phyloP scores from a whole-genome alignment of 1,284 basidiomycete species.

The Cutaneotrichosporon sp. region DNA sequence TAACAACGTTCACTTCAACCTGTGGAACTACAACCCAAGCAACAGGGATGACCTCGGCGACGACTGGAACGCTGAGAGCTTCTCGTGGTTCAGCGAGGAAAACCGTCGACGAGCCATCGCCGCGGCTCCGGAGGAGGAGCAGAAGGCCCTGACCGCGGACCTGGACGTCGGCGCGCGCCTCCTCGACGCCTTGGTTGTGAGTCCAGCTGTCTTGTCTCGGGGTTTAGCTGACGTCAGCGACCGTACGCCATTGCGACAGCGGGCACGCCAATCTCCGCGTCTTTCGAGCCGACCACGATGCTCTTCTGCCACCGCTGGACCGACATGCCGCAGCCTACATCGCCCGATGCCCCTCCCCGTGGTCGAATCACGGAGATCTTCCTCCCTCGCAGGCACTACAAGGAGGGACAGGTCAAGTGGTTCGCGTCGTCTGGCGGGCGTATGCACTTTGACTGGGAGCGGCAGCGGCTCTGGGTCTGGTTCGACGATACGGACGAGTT shows the following conservation, averaged over 20 bases:
- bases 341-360: slow-evolving; percentile 48
- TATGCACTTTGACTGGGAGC: slow-evolving; percentile 34
- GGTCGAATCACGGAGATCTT: slow-evolving; percentile 74
- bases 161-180: slow-evolving; percentile 80
- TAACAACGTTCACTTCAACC: slow-evolving; percentile 70
- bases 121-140: slow-evolving; percentile 40
- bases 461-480: slow-evolving; percentile 43
- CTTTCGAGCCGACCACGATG: slow-evolving; percentile 34
- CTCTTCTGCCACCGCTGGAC: slow-evolving; percentile 38
- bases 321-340: slow-evolving; percentile 24
- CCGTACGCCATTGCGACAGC: slow-evolving; percentile 52
- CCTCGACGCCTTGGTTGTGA: slow-evolving; percentile 67
- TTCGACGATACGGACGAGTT: slow-evolving; percentile 33
- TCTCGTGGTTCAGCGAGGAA: slow-evolving; percentile 79
- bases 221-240: slow-evolving; percentile 32
- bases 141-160: slow-evolving; percentile 57
- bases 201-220: slow-evolving; percentile 14
- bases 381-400: slow-evolving; percentile 58
- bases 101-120: slow-evolving; percentile 47
- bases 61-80: slow-evolving; percentile 94
- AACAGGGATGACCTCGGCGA: slow-evolving; percentile 80
- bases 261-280: slow-evolving; percentile 39
- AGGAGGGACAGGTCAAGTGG: slow-evolving; percentile 25
- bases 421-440: slow-evolving; percentile 32
- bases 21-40: slow-evolving; percentile 93